These are phyloP conservation scores for Mycena galericulata DNA, from an alignment of 768 basidiomycete genomes.

Conservation along the genomic window DNA sequence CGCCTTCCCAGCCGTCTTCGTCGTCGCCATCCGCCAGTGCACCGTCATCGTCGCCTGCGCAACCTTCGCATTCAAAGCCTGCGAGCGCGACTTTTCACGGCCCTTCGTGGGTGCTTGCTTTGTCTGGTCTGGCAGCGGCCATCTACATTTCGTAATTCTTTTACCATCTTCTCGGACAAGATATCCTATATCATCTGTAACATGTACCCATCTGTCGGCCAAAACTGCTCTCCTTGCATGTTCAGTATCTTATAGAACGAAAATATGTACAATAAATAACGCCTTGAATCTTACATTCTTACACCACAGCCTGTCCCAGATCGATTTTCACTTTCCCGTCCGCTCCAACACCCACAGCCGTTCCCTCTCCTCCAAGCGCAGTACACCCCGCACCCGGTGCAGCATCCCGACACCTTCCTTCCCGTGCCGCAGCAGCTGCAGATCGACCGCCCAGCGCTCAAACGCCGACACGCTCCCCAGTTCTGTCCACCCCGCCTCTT, in stretches of 20 bases:
- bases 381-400: constrained; percentile 39
- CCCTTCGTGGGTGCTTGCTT: constrained; percentile 1
- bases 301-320: too few relatives aligned
- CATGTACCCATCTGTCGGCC: too few relatives aligned
- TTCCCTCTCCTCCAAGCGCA: constrained; percentile 53
- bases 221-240: too few relatives aligned
- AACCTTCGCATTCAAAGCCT: background rate
- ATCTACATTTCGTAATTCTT: background rate
- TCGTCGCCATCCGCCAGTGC: background rate
- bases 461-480: constrained; percentile 61
- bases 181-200: background rate
- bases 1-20: background rate
- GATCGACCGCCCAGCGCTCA: constrained; percentile 47
- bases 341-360: constrained; percentile 65
- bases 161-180: background rate
- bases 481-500: constrained; percentile 53
- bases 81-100: background rate
- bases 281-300: too few relatives aligned
- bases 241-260: background rate
- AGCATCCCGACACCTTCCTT: constrained; percentile 39
- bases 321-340: constrained; percentile 15
- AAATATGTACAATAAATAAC: background rate
- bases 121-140: background rate
- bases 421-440: constrained; percentile 20
- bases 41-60: background rate